Conservation (phyloP, 176 grass and related monocot genomes). For the Carex parvula region DNA sequence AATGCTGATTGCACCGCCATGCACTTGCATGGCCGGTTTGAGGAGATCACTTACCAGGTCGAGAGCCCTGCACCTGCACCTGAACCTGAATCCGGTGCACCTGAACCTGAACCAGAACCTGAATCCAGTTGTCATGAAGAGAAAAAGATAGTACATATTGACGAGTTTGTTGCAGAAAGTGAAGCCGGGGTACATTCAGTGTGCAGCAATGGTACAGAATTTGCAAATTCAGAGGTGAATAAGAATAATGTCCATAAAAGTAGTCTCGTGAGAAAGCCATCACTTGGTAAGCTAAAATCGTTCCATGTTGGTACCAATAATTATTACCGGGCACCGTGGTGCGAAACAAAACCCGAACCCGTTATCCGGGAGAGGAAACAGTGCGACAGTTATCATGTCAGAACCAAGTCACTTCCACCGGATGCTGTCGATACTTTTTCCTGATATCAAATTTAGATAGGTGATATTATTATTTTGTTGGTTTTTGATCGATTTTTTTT, state of each 20-base stretch:
- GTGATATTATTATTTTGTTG: neutral
- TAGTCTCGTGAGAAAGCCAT: neutral
- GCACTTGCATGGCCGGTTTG: constrained; percentile 54
- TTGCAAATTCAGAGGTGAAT: neutral
- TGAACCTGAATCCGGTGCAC: neutral
- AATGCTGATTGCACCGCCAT: constrained; percentile 31
- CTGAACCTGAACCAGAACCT: neutral
- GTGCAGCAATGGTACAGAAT: constrained; percentile 1
- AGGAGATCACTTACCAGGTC: constrained; percentile 69
- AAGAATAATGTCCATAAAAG: constrained; percentile 9
- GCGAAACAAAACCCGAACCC: constrained; percentile 30
- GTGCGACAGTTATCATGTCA: constrained; percentile 17
- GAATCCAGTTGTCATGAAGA: constrained; percentile 19
- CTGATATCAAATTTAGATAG: neutral
- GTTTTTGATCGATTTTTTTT: neutral
- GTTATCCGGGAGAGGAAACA: neutral
- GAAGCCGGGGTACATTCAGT: neutral
- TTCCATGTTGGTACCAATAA: constrained; percentile 75
- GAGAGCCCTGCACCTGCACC: neutral
- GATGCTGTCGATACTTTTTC: constrained; percentile 5
- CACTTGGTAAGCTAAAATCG: constrained; percentile 49
- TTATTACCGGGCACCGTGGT: constrained; percentile 48
- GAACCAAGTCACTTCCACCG: constrained; percentile 20
- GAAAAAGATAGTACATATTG: constrained; percentile 30
- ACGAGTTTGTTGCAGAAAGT: constrained; percentile 28